A percentile compares a stretch with the other conserved stretches of the same genome.
Evolutionary conservation across 2,329 filamentous ascomycete genomes (phyloP).

Genomic region (Arthroderma sp.): DNA sequence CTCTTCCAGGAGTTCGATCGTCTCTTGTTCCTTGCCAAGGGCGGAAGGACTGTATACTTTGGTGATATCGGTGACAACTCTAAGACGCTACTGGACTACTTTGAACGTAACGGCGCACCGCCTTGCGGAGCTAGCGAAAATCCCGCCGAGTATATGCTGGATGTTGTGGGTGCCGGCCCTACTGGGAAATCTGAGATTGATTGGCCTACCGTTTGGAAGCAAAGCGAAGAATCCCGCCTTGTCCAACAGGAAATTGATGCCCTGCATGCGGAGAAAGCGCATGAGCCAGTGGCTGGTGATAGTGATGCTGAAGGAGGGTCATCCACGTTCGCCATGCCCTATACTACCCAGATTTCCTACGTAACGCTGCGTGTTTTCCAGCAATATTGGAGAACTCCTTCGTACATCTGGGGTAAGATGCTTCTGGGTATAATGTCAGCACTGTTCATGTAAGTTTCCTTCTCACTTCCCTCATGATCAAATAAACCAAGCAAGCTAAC

Average conservation of each 20-base stretch:
- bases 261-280: constrained; percentile 38
- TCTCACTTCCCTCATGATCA: not conserved
- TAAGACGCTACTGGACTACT: constrained; percentile 46
- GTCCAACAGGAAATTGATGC: constrained; percentile 46
- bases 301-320: constrained; percentile 24
- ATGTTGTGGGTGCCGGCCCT: constrained; percentile 43
- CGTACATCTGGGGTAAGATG: constrained; percentile 71
- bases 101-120: constrained; percentile 48
- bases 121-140: constrained; percentile 49
- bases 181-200: constrained; percentile 52
- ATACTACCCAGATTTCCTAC: constrained; percentile 49
- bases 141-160: constrained; percentile 61
- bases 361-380: constrained; percentile 65
- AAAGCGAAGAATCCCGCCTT: constrained; percentile 39
- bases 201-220: constrained; percentile 50
- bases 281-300: constrained; percentile 14
- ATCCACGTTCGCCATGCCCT: constrained; percentile 65
- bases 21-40: constrained; percentile 48
- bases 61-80: constrained; percentile 50
- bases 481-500: constrained; percentile 27
- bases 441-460: constrained; percentile 49
- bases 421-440: constrained; percentile 48
- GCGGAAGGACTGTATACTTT: constrained; percentile 55
- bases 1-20: constrained; percentile 70
- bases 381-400: constrained; percentile 78